Conservation (phyloP, 129 eudicot genomes). For the Silybum marianum region DNA sequence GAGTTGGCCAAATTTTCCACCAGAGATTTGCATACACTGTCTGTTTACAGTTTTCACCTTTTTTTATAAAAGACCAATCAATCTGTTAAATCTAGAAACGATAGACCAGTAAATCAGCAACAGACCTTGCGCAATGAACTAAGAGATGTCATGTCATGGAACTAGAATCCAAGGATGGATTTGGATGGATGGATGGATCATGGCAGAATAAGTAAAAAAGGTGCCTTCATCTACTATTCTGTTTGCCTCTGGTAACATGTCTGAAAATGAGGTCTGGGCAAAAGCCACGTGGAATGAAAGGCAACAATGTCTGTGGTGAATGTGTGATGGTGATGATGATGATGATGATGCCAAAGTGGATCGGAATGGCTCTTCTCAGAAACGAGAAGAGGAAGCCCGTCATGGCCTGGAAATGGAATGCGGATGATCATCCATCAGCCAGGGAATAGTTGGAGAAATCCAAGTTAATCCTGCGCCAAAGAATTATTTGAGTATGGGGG, state of each 20-base stretch:
- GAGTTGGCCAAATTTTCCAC: conserved; percentile 22
- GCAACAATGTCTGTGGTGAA: conserved; percentile 66
- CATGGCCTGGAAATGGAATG: conserved; percentile 63
- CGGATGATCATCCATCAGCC: conserved; percentile 61
- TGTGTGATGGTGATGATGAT: conserved; percentile 46
- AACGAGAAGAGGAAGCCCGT: conserved; percentile 55
- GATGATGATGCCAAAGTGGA: conserved; percentile 51
- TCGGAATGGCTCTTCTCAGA: conserved; percentile 69
- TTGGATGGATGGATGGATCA: conserved; percentile 12
- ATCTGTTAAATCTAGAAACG: conserved; percentile 49
- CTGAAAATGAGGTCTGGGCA: conserved; percentile 67
- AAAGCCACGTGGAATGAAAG: conserved; percentile 63
- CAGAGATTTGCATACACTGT: conserved; percentile 24
- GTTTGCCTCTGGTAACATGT: conserved; percentile 56
- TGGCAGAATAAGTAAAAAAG: conserved; percentile 44
- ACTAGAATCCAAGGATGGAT: conserved; percentile 62
- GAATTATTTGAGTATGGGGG: conserved; percentile 80
- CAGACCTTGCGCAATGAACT: conserved; percentile 83
- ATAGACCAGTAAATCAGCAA: conserved; percentile 59
- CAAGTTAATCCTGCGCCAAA: conserved; percentile 89
- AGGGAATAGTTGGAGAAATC: conserved; percentile 39
- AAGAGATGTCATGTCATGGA: conserved; percentile 81
- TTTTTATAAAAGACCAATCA: conserved; percentile 41
- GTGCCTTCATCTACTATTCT: conserved; percentile 48
- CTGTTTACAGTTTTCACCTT: conserved; percentile 27